These are phyloP conservation scores for Tolypocladium capitatum DNA, from an alignment of 2,329 filamentous ascomycete genomes.

Conservation along the genomic window DNA sequence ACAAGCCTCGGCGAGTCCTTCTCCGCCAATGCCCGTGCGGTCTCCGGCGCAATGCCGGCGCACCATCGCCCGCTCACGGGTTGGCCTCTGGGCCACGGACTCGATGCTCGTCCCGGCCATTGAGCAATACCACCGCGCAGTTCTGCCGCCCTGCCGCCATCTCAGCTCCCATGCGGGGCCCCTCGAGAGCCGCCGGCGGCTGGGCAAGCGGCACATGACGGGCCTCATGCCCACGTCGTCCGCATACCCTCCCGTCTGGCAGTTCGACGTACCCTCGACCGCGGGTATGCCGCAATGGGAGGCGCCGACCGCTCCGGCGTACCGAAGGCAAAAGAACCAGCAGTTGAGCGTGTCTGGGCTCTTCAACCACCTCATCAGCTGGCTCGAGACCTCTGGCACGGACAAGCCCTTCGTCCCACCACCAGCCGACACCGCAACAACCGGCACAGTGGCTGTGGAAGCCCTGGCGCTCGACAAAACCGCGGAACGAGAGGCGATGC, in stretches of 20 bases:
- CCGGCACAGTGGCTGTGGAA: constrained; percentile 1
- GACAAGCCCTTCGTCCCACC: constrained; percentile 9
- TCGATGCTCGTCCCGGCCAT: constrained; percentile 18
- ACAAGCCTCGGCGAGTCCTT: not conserved
- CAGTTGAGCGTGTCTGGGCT: constrained; percentile 7
- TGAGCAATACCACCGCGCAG: constrained; percentile 15
- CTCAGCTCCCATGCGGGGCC: constrained; percentile 36
- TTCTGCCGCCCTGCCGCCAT: constrained; percentile 10
- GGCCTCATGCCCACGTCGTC: constrained; percentile 29
- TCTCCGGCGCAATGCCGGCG: constrained; percentile 14
- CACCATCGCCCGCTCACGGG: constrained; percentile 9
- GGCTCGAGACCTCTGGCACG: constrained; percentile 13
- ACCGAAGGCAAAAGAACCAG: constrained; percentile 11
- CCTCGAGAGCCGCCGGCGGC: constrained; percentile 38
- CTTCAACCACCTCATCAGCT: constrained; percentile 15
- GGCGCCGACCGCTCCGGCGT: constrained; percentile 25
- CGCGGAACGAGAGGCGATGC: not conserved
- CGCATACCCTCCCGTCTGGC: constrained; percentile 29
- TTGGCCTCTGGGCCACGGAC: constrained; percentile 19
- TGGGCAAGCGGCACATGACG: constrained; percentile 41
- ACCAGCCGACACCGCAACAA: not conserved
- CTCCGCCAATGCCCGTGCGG: constrained; percentile 17
- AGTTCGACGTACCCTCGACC: constrained; percentile 28
- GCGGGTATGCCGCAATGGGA: constrained; percentile 39
- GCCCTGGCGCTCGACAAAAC: constrained; percentile 1